Percentiles rank a stretch among this genome's conserved stretches.
phyloP scores from a whole-genome alignment of 169 alveolate species.

The Eimeria acervulina region DNA sequence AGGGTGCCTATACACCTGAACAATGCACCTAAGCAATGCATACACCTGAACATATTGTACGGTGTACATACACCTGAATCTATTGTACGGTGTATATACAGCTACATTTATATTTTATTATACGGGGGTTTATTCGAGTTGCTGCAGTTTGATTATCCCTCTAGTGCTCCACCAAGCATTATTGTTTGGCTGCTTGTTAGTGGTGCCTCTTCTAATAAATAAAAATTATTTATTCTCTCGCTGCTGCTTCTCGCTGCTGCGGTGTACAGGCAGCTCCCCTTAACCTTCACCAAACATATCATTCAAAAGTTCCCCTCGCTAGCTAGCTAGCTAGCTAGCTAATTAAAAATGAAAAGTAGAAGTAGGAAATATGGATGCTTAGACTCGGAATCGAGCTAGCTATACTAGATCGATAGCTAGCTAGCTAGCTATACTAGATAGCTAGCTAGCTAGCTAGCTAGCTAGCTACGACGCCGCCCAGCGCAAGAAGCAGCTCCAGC shows the following conservation, averaged over 20 bases:
- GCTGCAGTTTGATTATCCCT: no score
- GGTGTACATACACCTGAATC: background rate
- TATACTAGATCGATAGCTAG: background rate
- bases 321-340: background rate
- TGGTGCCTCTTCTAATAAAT: no score
- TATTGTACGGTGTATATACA: no score
- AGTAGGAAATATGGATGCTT: no score
- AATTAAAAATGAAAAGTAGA: no score
- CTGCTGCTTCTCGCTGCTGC: background rate
- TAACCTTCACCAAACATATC: no score
- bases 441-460: conserved; percentile 13
- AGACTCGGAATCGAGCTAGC: background rate
- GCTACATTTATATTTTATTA: no score
- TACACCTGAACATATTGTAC: no score
- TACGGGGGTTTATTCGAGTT: no score
- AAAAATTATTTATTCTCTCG: background rate
- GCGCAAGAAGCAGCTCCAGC: background rate
- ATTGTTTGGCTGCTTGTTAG: no score
- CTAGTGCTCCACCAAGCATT: no score
- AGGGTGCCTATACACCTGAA: background rate
- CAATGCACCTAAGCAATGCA: no score
- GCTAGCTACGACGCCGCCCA: background rate
- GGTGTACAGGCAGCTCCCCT: conserved; percentile 17
- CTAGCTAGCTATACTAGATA: background rate
- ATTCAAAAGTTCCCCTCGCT: background rate